Evolutionary conservation across 2,329 filamentous ascomycete species (phyloP), one percentile per base, ranked within the genome.

Genomic region (Phaeosphaeria sp.): DNA sequence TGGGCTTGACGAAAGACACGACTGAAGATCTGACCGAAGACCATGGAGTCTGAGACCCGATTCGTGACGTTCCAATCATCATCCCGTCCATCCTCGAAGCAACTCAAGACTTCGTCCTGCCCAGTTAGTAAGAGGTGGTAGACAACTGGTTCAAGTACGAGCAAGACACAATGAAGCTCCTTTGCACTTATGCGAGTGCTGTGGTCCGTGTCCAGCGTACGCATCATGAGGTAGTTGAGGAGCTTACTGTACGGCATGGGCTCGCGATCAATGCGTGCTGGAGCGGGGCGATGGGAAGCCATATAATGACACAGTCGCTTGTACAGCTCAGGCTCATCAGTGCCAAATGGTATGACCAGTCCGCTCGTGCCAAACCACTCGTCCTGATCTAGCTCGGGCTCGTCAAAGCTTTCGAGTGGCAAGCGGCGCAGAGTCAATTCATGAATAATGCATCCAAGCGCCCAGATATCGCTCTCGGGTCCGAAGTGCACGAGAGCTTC

Each of bases 221-320:
- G 55, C 46, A 53, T 50, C 51, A 54, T 51, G 9, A 54, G 17
- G 51, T 54, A 43, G 42, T 54, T 58, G 18, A 58, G 33, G 11
- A 54, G 47, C 39, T 51, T 58, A 7, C 36, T 54, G 30, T 52
- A 52, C 8, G 20, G 2, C 25, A 33, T 33, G 2, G 13, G 13
- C 17, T n/a, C 17, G 42, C 21, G 4, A 18, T 53, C 45, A 15
- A 53, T 43, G n/a, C 51, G 44, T 21, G 21, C 27, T 6, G 17
- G 17, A 18, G 44, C 15, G 8, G 44, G 13, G 6, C 33, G 33
- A 21, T 53, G 44, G 21, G 40, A 48, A 15, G 44, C 44, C 51
- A 47, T 47, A 21, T 40, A 53, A 20, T 40, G 39, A 21, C 44
- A 53, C 6, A 36, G 48, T 3, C 18, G 11, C 9, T 39, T 47